These are phyloP conservation scores for Teunomyces panamensis DNA, from an alignment of 805 yeast species.

Conservation along the genomic window DNA sequence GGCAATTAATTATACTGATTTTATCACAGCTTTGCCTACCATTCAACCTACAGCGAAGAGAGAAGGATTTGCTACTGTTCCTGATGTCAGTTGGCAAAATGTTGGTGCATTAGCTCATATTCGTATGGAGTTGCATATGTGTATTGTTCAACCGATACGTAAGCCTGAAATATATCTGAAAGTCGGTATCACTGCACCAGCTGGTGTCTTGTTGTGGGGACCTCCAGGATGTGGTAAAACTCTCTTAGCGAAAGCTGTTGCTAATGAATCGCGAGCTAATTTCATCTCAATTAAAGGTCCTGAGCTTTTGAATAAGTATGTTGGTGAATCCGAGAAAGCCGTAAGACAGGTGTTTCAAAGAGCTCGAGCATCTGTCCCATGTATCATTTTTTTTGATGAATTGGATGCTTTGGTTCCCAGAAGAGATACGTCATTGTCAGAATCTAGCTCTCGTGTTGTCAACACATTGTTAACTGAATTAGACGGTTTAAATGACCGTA, in stretches of 20 bases:
- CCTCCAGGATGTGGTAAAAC: conserved; percentile 99
- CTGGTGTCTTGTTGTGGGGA: conserved; percentile 97
- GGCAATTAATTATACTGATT: conserved; percentile 75
- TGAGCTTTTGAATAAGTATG: conserved; percentile 88
- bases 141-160: conserved; percentile 94
- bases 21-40: conserved; percentile 79
- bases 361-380: conserved; percentile 90
- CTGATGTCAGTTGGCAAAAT: conserved; percentile 93
- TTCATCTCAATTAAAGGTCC: conserved; percentile 97
- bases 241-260: conserved; percentile 92
- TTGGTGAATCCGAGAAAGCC: conserved; percentile 94
- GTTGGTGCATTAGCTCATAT: conserved; percentile 85
- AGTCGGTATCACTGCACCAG: conserved; percentile 95
- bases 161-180: conserved; percentile 84
- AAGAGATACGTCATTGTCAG: conserved; percentile 84
- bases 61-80: conserved; percentile 98
- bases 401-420: conserved; percentile 94
- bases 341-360: conserved; percentile 90
- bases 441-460: conserved; percentile 89
- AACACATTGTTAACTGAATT: conserved; percentile 91
- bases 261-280: conserved; percentile 94
- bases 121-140: conserved; percentile 91
- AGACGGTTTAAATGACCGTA: conserved; percentile 90
- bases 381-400: conserved; percentile 94
- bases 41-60: conserved; percentile 97